Evolutionary conservation across 208 protist species (phyloP), one percentile per base, ranked within the genome.

Genomic region (Tritrichomonas musculus): DNA sequence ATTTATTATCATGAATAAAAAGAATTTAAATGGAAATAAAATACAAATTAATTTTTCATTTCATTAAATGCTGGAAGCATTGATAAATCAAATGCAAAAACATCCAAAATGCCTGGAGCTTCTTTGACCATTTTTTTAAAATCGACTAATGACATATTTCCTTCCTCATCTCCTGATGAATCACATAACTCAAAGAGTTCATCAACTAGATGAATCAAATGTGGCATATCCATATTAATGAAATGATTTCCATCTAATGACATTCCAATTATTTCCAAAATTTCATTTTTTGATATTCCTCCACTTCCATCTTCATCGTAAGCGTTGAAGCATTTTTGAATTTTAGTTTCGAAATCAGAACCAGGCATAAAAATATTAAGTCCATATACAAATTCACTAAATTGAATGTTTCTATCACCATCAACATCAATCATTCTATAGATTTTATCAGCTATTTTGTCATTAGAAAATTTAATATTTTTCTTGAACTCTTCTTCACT

Each of bases 231-330:
- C 33, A 75, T 44, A 44, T 75, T 36, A 36, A 82, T 5, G 8
- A 47, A 50, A 53, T 82, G 73, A 20, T 82, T 82, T n/a, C 41
- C 22, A n/a, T 53, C 41, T 22, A 82, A 30, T 53, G 73, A 82
- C 5, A 82, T 53, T 82, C 50, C 13, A 50, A 82, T 50, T 8
- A 82, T 36, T 53, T 47, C 33, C 1, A 0, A 1, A 82, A 82
- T 82, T 82, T 82, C 73, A 22, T 82, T 41, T 49, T 44, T 36
- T n/a, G 73, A 82, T 53, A 82, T 36, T 47, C 39, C 41, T 53
- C 73, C 73, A 82, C 73, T 82, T 49, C 73, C 73, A 82, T 82
- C 73, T n/a, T 41, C 50, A 82, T 82, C 73, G 30, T 82, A 82
- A 44, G 73, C 73, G 17, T 30, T 25, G 39, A 82, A 82, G 39